A percentile compares a stretch with the other conserved stretches of the same genome.
phyloP scores from a whole-genome alignment of 2,329 filamentous ascomycete species.

The Dichotomopilus funicola region DNA sequence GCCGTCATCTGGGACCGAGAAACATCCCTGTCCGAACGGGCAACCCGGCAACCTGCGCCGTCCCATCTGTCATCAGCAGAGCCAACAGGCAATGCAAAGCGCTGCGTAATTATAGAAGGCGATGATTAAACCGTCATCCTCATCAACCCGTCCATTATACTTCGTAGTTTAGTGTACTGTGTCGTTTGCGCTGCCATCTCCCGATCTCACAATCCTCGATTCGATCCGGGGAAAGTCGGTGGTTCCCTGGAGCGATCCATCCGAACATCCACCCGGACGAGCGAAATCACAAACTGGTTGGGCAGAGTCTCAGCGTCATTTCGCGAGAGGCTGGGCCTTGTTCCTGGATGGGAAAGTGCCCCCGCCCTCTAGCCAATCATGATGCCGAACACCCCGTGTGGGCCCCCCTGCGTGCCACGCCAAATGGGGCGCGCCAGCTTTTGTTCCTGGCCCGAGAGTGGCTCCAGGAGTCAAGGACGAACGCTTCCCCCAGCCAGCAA shows the following conservation, averaged over 20 bases:
- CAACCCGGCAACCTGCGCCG: not conserved
- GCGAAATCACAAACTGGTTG: slow-evolving; percentile 8
- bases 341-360: slow-evolving; percentile 17
- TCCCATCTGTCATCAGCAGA: slow-evolving; percentile 1
- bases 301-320: slow-evolving; percentile 20
- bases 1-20: not conserved
- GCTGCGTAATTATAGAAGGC: slow-evolving; percentile 1
- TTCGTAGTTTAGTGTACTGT: not conserved
- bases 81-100: slow-evolving; percentile 2
- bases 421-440: slow-evolving; percentile 18
- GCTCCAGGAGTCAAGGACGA: slow-evolving; percentile 5
- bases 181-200: not conserved
- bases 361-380: slow-evolving; percentile 15
- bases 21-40: not conserved
- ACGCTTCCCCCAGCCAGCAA: slow-evolving; percentile 8
- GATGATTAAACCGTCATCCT: not conserved
- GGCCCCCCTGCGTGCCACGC: slow-evolving; percentile 18
- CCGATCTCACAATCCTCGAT: not conserved
- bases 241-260: too few species aligned
- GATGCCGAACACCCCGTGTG: slow-evolving; percentile 8
- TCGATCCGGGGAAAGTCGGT: not conserved
- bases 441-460: slow-evolving; percentile 20
- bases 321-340: slow-evolving; percentile 21
- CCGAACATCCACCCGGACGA: too few species aligned
- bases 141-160: not conserved